phyloP scores from a whole-genome alignment of 345 rosid species.

The Pistacia integerrima region DNA sequence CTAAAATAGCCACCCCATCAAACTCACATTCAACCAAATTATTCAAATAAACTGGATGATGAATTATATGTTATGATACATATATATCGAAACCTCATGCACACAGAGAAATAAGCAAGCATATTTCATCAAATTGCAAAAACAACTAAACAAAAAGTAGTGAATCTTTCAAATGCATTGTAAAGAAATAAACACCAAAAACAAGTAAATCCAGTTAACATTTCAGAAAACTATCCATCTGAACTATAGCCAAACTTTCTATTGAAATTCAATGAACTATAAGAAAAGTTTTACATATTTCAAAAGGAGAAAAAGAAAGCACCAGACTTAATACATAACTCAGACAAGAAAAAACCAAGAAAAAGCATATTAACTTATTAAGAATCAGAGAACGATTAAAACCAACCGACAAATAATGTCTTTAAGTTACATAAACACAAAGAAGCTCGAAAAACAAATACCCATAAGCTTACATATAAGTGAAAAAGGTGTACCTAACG shows the following conservation, averaged over 20 bases:
- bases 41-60: not conserved
- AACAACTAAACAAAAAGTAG: not conserved
- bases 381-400: not conserved
- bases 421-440: conserved; percentile 5
- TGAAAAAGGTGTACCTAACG: conserved; percentile 21
- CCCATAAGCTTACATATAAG: conserved; percentile 15
- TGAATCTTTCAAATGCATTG: not conserved
- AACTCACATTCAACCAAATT: not conserved
- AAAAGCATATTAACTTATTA: not conserved
- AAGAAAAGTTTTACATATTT: not conserved
- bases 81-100: not conserved
- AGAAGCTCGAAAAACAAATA: conserved; percentile 12
- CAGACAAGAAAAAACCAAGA: not conserved
- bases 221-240: not conserved
- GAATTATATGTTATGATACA: not conserved
- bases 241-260: not conserved
- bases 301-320: not conserved
- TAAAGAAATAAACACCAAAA: not conserved
- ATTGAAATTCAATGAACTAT: conserved; percentile 4
- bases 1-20: not conserved
- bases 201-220: not conserved
- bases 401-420: not conserved
- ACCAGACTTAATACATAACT: not conserved
- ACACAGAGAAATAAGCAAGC: not conserved
- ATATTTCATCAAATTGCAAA: not conserved